These are phyloP conservation scores for Millerago galiae DNA, from an alignment of 805 yeast genomes.

Conservation along the genomic window DNA sequence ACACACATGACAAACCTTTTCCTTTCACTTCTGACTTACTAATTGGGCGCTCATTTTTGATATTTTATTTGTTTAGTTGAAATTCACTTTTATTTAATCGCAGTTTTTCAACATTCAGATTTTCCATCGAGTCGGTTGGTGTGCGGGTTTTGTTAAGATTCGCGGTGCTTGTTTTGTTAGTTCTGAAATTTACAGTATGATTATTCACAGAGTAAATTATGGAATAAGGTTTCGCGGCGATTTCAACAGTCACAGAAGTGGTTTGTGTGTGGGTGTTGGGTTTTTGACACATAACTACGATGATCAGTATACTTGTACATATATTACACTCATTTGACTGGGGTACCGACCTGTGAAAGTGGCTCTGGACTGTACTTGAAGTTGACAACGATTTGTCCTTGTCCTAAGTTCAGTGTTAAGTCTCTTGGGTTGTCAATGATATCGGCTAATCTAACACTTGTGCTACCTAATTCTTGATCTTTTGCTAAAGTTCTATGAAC, in stretches of 20 bases:
- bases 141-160: slow-evolving; percentile 4
- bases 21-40: slow-evolving; percentile 17
- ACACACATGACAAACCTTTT: neutral
- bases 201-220: neutral
- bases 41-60: slow-evolving; percentile 27
- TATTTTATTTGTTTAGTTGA: slow-evolving; percentile 7
- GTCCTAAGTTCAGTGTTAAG: slow-evolving; percentile 30
- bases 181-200: neutral
- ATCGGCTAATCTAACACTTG: slow-evolving; percentile 45
- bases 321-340: slow-evolving; percentile 1
- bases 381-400: slow-evolving; percentile 38
- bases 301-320: neutral
- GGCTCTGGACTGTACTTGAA: slow-evolving; percentile 29
- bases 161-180: neutral
- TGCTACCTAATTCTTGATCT: slow-evolving; percentile 56
- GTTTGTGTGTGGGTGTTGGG: slow-evolving; percentile 9
- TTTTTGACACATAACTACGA: neutral
- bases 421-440: slow-evolving; percentile 40
- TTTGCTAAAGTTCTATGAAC: slow-evolving; percentile 72
- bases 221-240: neutral
- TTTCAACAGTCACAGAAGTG: neutral
- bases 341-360: slow-evolving; percentile 12
- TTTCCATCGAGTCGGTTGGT: slow-evolving; percentile 8
- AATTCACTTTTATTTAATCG: neutral
- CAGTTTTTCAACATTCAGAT: slow-evolving; percentile 9